phyloP scores from a whole-genome alignment of 768 basidiomycete species.

The Pilatotrama ljubarskyi region DNA sequence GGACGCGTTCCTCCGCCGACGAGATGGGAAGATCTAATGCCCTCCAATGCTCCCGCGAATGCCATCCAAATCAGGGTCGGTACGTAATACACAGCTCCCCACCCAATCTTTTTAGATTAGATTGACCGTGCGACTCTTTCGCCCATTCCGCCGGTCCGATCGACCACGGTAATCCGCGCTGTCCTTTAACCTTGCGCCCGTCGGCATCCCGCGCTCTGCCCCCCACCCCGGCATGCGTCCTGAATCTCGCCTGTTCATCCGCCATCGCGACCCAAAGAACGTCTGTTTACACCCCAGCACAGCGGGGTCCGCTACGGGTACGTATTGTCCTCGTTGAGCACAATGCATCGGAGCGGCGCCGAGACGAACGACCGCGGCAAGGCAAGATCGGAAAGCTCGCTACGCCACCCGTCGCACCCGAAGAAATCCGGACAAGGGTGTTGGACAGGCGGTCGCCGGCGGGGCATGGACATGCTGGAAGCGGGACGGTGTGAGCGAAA shows the following conservation, averaged over 20 bases:
- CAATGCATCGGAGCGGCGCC: conserved; percentile 3
- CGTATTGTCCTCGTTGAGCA: neutral
- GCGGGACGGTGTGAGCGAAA: neutral
- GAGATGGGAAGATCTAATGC: conserved; percentile 6
- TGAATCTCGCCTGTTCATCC: neutral
- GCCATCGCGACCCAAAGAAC: conserved; percentile 2
- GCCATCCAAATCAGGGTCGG: conserved; percentile 16
- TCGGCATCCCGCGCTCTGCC: neutral
- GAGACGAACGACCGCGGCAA: neutral
- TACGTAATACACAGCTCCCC: conserved; percentile 21
- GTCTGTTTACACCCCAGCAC: neutral
- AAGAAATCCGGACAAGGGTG: neutral
- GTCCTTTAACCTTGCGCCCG: conserved; percentile 2
- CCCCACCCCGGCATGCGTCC: neutral
- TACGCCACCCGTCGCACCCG: conserved; percentile 23
- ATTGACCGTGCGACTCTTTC: conserved; percentile 16
- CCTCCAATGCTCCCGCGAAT: conserved; percentile 25
- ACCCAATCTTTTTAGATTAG: conserved; percentile 23
- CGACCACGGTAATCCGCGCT: conserved; percentile 15
- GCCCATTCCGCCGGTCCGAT: conserved; percentile 17
- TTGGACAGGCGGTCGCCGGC: neutral
- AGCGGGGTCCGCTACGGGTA: neutral
- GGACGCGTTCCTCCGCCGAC: conserved; percentile 1
- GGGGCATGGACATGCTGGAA: neutral
- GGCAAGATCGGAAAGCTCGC: conserved; percentile 18